A percentile compares a stretch with the other conserved stretches of the same genome.
Evolutionary conservation across 192 early-diverging fungal species (phyloP).

Genomic region (Umbelopsis ramanniana): DNA sequence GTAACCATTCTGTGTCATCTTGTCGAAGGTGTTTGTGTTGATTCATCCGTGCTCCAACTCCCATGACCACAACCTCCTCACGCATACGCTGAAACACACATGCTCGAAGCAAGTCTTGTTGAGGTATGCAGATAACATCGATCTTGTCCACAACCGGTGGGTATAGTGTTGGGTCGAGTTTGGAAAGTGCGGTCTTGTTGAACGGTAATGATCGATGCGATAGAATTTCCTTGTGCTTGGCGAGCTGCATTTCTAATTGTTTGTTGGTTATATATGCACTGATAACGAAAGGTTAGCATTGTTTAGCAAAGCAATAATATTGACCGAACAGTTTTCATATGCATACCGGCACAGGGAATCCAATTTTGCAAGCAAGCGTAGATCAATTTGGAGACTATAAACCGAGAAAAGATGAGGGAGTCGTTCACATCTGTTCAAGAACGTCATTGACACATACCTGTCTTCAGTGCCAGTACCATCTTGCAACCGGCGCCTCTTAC

Average conservation of each 20-base stretch:
- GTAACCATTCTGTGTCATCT: constrained; percentile 28
- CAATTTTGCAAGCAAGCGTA: constrained; percentile 43
- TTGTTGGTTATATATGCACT: constrained; percentile 45
- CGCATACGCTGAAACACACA: constrained; percentile 30
- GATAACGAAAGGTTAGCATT: not conserved
- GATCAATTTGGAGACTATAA: constrained; percentile 36
- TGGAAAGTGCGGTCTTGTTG: constrained; percentile 20
- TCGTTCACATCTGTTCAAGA: not conserved
- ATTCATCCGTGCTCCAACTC: constrained; percentile 18
- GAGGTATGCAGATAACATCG: constrained; percentile 41
- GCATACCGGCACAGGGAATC: constrained; percentile 41
- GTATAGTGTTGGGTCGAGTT: constrained; percentile 23
- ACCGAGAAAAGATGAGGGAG: not conserved
- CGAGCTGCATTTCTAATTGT: constrained; percentile 40
- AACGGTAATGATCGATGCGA: constrained; percentile 36
- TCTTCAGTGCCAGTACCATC: not conserved
- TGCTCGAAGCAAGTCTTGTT: constrained; percentile 30
- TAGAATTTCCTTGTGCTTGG: constrained; percentile 24
- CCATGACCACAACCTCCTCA: constrained; percentile 22
- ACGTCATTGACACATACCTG: not conserved
- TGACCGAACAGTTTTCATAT: not conserved
- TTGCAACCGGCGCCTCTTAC: not conserved
- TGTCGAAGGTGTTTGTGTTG: constrained; percentile 13
- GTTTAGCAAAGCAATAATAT: not conserved
- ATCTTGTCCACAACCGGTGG: constrained; percentile 37